Conservation (phyloP, 2,329 filamentous ascomycete genomes). For the Tolypocladium tropicale region DNA sequence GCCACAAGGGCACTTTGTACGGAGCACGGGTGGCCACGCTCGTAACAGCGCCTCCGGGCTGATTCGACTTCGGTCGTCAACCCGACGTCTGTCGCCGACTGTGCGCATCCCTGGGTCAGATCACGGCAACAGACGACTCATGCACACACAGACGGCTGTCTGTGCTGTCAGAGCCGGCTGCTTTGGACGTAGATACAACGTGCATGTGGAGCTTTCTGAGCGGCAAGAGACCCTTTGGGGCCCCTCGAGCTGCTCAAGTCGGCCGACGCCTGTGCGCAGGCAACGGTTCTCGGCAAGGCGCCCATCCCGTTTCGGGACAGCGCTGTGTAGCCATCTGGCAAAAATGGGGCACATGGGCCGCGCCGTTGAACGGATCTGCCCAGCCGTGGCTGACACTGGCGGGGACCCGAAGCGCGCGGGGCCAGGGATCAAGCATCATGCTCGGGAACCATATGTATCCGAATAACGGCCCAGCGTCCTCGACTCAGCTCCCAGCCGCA, state of each 20-base stretch:
- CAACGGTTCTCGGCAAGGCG: background rate
- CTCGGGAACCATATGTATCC: background rate
- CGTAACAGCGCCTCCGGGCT: background rate
- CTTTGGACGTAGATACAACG: background rate
- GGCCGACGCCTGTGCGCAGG: background rate
- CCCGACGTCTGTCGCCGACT: background rate
- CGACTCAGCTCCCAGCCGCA: background rate
- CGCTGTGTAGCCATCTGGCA: background rate
- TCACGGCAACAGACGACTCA: background rate
- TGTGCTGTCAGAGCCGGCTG: background rate
- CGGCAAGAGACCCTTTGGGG: background rate
- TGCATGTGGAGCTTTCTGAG: background rate
- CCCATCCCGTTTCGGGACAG: background rate
- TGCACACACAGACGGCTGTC: background rate
- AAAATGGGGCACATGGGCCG: background rate
- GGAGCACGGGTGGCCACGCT: background rate
- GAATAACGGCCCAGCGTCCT: background rate
- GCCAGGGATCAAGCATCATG: background rate
- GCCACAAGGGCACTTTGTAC: background rate
- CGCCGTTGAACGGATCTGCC: background rate
- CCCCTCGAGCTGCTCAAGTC: background rate
- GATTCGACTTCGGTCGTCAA: background rate
- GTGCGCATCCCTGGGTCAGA: background rate
- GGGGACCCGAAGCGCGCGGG: background rate
- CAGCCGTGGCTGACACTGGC: background rate